Conservation (phyloP, 345 rosid genomes). For the Microthlaspi erraticum region DNA sequence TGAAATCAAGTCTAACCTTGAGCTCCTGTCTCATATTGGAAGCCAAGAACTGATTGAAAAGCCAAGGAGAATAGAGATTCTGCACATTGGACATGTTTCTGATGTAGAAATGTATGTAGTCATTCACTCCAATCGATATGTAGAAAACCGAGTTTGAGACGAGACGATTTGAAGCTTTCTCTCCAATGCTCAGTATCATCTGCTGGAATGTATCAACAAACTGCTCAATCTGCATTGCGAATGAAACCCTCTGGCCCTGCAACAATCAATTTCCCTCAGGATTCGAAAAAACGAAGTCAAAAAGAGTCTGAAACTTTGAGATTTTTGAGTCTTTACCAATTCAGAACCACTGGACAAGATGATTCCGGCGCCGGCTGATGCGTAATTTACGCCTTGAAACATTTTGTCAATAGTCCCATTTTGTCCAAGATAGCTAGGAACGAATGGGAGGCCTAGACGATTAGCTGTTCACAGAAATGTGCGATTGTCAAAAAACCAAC, state of each 20-base stretch:
- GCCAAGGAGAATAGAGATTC: constrained; percentile 80
- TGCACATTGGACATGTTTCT: constrained; percentile 73
- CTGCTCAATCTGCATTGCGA: constrained; percentile 86
- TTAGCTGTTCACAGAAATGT: constrained; percentile 53
- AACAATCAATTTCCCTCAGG: background rate
- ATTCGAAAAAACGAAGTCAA: constrained; percentile 16
- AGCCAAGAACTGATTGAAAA: constrained; percentile 82
- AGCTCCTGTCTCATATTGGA: constrained; percentile 64
- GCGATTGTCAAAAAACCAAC: background rate
- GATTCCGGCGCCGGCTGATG: constrained; percentile 90
- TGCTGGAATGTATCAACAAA: constrained; percentile 79
- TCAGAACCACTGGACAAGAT: constrained; percentile 88
- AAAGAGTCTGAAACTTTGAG: background rate
- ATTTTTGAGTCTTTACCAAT: constrained; percentile 52
- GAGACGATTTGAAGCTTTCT: constrained; percentile 54
- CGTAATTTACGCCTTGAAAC: constrained; percentile 84
- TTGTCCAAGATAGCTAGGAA: constrained; percentile 88
- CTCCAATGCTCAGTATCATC: constrained; percentile 68
- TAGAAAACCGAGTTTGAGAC: constrained; percentile 74
- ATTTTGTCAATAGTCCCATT: constrained; percentile 60
- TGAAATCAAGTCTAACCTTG: constrained; percentile 51
- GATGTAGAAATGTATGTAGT: constrained; percentile 89
- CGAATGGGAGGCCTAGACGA: constrained; percentile 78
- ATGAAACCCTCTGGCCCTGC: constrained; percentile 88
- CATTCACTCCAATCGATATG: constrained; percentile 84